Evolutionary conservation across 225 moss, liverwort and hornwort genomes (phyloP), one percentile per base, ranked within the genome.

Genomic region (Rhytidiadelphus loreus): DNA sequence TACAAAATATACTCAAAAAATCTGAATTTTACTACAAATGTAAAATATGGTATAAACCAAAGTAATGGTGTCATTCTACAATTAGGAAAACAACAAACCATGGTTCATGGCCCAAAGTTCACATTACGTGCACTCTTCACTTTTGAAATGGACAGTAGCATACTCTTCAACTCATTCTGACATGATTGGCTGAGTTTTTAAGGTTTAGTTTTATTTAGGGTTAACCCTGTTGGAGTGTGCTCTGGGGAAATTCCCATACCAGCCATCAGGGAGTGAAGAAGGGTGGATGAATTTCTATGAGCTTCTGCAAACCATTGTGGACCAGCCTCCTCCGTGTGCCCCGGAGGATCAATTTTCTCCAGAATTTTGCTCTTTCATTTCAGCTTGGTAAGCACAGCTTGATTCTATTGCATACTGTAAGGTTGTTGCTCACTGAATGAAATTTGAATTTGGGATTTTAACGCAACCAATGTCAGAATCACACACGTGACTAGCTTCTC

Each of bases 281-380:
- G 94, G 96, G 80, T 96, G 97, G 95, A 92, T 95, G 92, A 98
- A 95, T 89, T 98, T 98, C 89, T 98, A 98, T 90, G 98, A 95
- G 91, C 96, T 98, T 43, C 92, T 98, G 84, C 91, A 96, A 92
- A 93, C 96, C 83, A 97, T 98, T 92, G 98, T 98, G 74, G 96
- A 93, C 25, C 97, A 96, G 92, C 98, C 98, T 77, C 98, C 98
- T 69, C 98, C 98, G 33, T 88, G 87, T 70, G 96, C 97, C 50
- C 97, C 98, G 52, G 86, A 92, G 48, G 93, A 89, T 85, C 94
- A 90, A 88, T 98, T 98, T 92, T 98, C 98, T 77, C 94, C 95
- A 43, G 98, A 98, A 91, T 98, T 98, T 90, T 97, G 98, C 94
- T 96, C 96, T n/a, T 98, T 98, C 87, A 97, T 98, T 74, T 95